A percentile compares a stretch with the other conserved stretches of the same genome.
Evolutionary conservation across 2,329 filamentous ascomycete species (phyloP).

Genomic region (Hypomyces rosellus): DNA sequence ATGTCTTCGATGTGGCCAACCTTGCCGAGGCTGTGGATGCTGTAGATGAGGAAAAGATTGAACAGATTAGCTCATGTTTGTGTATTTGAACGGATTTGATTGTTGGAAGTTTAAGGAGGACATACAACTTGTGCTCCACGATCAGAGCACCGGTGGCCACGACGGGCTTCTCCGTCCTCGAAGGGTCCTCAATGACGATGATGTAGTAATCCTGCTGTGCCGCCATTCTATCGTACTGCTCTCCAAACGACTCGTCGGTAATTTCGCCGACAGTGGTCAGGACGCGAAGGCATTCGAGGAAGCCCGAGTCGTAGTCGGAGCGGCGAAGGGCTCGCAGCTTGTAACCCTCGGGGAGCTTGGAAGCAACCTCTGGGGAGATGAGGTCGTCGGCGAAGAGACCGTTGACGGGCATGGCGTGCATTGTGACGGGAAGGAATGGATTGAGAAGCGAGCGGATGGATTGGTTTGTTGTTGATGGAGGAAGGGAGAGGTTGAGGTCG

Average conservation of each 20-base stretch:
- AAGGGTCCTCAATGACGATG: slow-evolving; percentile 73
- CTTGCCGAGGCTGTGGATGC: slow-evolving; percentile 71
- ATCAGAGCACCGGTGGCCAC: slow-evolving; percentile 90
- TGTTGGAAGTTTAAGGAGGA: slow-evolving; percentile 13
- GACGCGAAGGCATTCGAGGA: slow-evolving; percentile 85
- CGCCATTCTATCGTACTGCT: slow-evolving; percentile 77
- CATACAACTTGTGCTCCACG: slow-evolving; percentile 89
- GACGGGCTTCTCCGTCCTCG: slow-evolving; percentile 49
- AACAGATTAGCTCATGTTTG: background rate
- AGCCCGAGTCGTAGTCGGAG: slow-evolving; percentile 72
- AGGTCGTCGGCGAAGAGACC: slow-evolving; percentile 73
- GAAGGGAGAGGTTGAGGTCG: too few species aligned
- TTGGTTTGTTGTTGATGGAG: too few species aligned
- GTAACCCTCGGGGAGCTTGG: slow-evolving; percentile 74
- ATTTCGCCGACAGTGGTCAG: slow-evolving; percentile 92
- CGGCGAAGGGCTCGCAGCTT: slow-evolving; percentile 71
- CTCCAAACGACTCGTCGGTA: slow-evolving; percentile 63
- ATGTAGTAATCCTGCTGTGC: slow-evolving; percentile 75
- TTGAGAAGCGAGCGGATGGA: too few species aligned
- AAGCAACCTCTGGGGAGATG: slow-evolving; percentile 68
- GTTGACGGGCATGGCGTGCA: slow-evolving; percentile 5
- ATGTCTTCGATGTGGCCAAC: slow-evolving; percentile 99
- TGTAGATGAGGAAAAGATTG: slow-evolving; percentile 23
- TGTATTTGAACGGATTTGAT: slow-evolving; percentile 10
- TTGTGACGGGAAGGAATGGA: slow-evolving; percentile 3